Percentiles rank a stretch among this genome's conserved stretches.
phyloP scores from a whole-genome alignment of 768 basidiomycete species.

The Leucocoprinus birnbaumii region DNA sequence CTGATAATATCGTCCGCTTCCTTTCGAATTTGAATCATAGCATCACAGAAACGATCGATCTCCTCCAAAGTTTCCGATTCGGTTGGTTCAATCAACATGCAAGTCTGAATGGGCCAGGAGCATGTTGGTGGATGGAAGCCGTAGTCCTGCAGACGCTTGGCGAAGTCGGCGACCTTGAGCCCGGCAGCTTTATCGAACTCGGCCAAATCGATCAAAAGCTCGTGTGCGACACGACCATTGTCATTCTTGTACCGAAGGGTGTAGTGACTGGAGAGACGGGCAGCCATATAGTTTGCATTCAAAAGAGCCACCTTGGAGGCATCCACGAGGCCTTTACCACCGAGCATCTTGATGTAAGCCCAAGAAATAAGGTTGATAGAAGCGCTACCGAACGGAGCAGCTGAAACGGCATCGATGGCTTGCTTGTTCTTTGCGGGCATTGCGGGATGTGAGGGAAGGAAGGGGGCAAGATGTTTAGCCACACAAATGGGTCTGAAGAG shows the following conservation, averaged over 20 bases:
- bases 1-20: conserved; percentile 86
- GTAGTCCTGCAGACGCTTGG: conserved; percentile 84
- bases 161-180: conserved; percentile 93
- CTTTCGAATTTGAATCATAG: conserved; percentile 93
- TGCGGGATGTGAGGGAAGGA: conserved; percentile 87
- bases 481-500: conserved; percentile 81
- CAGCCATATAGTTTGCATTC: conserved; percentile 97
- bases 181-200: conserved; percentile 92
- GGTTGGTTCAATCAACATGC: conserved; percentile 97
- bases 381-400: conserved; percentile 92
- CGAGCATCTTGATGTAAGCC: conserved; percentile 99
- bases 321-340: conserved; percentile 83
- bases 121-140: conserved; percentile 97
- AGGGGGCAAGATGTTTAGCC: conserved; percentile 89
- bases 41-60: conserved; percentile 96
- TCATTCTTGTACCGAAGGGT: conserved; percentile 85
- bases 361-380: conserved; percentile 96
- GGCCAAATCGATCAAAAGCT: conserved; percentile 90
- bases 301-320: conserved; percentile 87
- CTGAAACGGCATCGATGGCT: conserved; percentile 85
- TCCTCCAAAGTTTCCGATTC: conserved; percentile 95
- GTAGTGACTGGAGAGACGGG: conserved; percentile 81
- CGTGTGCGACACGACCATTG: conserved; percentile 93
- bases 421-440: conserved; percentile 61
- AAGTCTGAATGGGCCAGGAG: conserved; percentile 97